Evolutionary conservation across 345 rosid genomes (phyloP).

Genomic region (Populus deltoides): DNA sequence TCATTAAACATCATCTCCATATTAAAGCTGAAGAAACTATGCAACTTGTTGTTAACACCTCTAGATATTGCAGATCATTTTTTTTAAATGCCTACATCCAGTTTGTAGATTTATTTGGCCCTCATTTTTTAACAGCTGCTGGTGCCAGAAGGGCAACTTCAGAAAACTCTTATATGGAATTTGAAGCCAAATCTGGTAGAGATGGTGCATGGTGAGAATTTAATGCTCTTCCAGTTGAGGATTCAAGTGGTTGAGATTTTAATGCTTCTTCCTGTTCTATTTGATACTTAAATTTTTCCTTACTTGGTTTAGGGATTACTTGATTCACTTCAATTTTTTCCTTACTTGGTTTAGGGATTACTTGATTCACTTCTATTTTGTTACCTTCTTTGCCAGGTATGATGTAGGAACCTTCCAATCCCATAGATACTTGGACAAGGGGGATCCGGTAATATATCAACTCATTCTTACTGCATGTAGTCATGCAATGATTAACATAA

Average conservation of each 20-base stretch:
- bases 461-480: not conserved
- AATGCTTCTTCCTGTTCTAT: no score
- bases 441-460: slow-evolving; percentile 57
- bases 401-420: slow-evolving; percentile 75
- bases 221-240: slow-evolving; percentile 10
- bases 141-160: slow-evolving; percentile 53
- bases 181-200: slow-evolving; percentile 93
- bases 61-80: not conserved
- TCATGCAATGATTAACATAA: not conserved
- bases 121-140: slow-evolving; percentile 33
- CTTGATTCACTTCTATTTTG: not conserved
- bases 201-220: slow-evolving; percentile 94
- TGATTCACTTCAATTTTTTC: not conserved
- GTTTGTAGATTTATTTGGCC: slow-evolving; percentile 13
- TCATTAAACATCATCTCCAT: not conserved
- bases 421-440: slow-evolving; percentile 66
- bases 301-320: not conserved
- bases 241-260: not conserved
- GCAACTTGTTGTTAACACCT: not conserved
- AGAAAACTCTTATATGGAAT: slow-evolving; percentile 69
- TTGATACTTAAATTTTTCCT: not conserved
- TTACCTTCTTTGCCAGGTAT: slow-evolving; percentile 53
- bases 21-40: slow-evolving; percentile 4
- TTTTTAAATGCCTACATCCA: not conserved
- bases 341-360: not conserved